phyloP scores from a whole-genome alignment of 768 basidiomycete species.

The Cystofilobasidium ferigula region DNA sequence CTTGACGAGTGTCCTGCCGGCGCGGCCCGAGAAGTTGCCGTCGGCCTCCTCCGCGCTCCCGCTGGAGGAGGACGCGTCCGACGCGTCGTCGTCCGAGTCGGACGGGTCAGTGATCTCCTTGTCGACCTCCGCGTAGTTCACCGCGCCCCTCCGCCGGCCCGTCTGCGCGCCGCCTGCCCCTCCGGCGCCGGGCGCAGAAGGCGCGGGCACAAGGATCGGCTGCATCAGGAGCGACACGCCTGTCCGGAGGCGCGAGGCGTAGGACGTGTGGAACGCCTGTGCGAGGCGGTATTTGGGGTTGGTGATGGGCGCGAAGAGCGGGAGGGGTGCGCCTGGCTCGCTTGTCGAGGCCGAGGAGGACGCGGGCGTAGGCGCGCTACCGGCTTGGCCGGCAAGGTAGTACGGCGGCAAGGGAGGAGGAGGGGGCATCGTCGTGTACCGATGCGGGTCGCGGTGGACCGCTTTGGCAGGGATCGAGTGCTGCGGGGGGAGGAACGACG shows the following conservation, averaged over 20 bases:
- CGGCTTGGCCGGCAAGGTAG: conserved; percentile 3
- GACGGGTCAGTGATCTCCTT: conserved; percentile 31
- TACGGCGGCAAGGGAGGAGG: conserved; percentile 14
- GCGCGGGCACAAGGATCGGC: conserved; percentile 49
- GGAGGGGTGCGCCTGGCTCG: conserved; percentile 9
- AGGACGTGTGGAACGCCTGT: conserved; percentile 71
- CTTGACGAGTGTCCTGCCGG: background rate
- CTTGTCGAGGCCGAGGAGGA: background rate
- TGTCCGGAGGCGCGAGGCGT: conserved; percentile 78
- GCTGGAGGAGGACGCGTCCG: background rate
- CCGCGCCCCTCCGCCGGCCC: conserved; percentile 26
- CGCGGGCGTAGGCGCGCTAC: background rate
- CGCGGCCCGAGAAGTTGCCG: conserved; percentile 61
- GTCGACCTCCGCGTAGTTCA: conserved; percentile 37
- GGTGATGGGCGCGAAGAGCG: conserved; percentile 17
- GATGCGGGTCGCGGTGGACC: conserved; percentile 11
- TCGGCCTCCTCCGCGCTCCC: conserved; percentile 43
- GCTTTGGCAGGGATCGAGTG: background rate
- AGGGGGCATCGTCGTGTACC: conserved; percentile 2
- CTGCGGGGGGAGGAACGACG: conserved; percentile 5
- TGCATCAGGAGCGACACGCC: conserved; percentile 84
- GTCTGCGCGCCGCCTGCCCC: conserved; percentile 36
- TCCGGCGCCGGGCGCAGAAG: conserved; percentile 31
- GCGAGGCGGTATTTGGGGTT: conserved; percentile 17
- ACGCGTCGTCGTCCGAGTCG: conserved; percentile 42